Evolutionary conservation across 2,329 filamentous ascomycete genomes (phyloP), one percentile per base, ranked within the genome.

Genomic region (Dactylellina sp.): DNA sequence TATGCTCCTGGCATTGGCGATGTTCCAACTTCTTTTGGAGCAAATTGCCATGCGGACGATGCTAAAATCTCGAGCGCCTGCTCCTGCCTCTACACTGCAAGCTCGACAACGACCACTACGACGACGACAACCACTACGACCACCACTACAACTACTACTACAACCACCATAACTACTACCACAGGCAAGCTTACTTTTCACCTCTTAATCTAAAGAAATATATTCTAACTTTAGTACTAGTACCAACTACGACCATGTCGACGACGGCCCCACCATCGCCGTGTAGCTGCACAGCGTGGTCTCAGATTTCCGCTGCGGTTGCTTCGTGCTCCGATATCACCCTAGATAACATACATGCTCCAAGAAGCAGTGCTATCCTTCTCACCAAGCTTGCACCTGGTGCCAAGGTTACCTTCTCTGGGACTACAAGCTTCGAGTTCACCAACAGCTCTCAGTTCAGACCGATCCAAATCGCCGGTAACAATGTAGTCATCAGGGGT

Each of bases 241-340:
- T 20, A 14, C 56, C 55, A 20, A 59, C 46, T 2, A 71, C 56
- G 2, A 62, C 40, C 3, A 64, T 59, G 7, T 53, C 61, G 14
- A 52, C 59, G 4, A 63, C 65, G 12, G 46, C 42, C 1, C 28
- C 4, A 32, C 5, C 28, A 32, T 25, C 66, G 7, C 57, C 66
- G 18, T 71, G 66, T 16, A 40, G 52, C n/a, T 63, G 57, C 49
- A 79, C 78, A 22, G 77, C 77, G 46, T 80, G 78, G 40, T 78
- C 76, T 16, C 76, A 80, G 25, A 80, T 81, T 46, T 78, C 80
- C 7, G 80, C 80, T 22, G 81, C 81, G 12, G 80, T 82, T 5
- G 79, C 79, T 2, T 79, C 80, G 0, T 84, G 83, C 78, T 82
- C 80, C 12, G 79, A 80, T 42, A 83, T 84, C 46, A 79, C 80